phyloP scores from a whole-genome alignment of 257 asterid species.

The Ehretia macrophylla region DNA sequence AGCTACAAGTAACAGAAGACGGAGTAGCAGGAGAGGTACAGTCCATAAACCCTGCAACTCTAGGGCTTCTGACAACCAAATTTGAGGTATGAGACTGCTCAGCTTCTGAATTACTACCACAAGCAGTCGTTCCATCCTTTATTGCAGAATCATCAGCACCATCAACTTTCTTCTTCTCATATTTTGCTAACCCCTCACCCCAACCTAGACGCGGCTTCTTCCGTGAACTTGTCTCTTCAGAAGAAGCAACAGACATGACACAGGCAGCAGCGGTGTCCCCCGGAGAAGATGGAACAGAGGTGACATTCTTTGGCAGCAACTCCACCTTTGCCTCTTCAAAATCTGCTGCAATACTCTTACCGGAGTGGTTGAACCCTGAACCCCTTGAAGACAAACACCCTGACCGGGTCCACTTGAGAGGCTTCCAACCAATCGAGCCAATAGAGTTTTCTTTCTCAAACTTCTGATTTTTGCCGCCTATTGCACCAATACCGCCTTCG shows the following conservation, averaged over 20 bases:
- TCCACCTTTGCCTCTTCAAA: slow-evolving; percentile 30
- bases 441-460: slow-evolving; percentile 54
- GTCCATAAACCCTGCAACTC: slow-evolving; percentile 38
- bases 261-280: slow-evolving; percentile 22
- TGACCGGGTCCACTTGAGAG: slow-evolving; percentile 37
- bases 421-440: slow-evolving; percentile 50
- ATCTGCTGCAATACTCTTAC: slow-evolving; percentile 36
- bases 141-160: slow-evolving; percentile 52
- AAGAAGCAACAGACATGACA: slow-evolving; percentile 23
- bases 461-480: slow-evolving; percentile 35
- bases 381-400: slow-evolving; percentile 41
- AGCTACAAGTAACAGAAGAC: slow-evolving; percentile 79
- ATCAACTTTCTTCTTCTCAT: slow-evolving; percentile 87
- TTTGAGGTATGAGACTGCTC: slow-evolving; percentile 34
- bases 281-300: slow-evolving; percentile 25
- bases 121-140: slow-evolving; percentile 27
- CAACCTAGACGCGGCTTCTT: slow-evolving; percentile 97
- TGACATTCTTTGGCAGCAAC: slow-evolving; percentile 18
- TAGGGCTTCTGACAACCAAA: slow-evolving; percentile 58
- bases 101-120: slow-evolving; percentile 39
- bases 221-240: slow-evolving; percentile 65
- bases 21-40: slow-evolving; percentile 75
- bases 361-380: slow-evolving; percentile 37
- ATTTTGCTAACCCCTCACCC: slow-evolving; percentile 99
- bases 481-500: slow-evolving; percentile 26